These are phyloP conservation scores for Camelina sativa DNA, from an alignment of 345 rosid species.

Conservation along the genomic window DNA sequence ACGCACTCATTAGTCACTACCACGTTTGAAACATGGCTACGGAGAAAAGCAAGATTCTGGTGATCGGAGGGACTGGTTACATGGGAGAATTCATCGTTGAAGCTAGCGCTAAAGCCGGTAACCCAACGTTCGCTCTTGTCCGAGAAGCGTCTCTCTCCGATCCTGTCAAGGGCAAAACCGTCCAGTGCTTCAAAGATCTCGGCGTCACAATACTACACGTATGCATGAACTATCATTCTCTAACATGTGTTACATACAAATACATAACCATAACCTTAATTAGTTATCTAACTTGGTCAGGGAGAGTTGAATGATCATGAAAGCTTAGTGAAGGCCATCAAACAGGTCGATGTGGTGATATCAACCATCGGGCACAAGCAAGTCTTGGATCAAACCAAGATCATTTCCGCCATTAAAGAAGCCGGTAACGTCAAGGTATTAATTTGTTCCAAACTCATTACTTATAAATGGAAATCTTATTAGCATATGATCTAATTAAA, in stretches of 20 bases:
- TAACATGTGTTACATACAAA: background rate
- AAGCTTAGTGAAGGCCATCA: slow-evolving; percentile 46
- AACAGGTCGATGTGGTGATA: slow-evolving; percentile 49
- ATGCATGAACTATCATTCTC: background rate
- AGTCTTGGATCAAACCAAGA: slow-evolving; percentile 39
- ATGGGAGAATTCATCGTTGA: slow-evolving; percentile 40
- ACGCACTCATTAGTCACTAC: background rate
- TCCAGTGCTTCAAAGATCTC: slow-evolving; percentile 33
- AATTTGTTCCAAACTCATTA: background rate
- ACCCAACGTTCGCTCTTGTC: slow-evolving; percentile 45
- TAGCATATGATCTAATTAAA: too few species aligned
- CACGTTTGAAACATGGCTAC: slow-evolving; percentile 10
- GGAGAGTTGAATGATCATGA: slow-evolving; percentile 45
- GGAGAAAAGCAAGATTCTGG: slow-evolving; percentile 42
- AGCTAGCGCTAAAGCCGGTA: slow-evolving; percentile 39
- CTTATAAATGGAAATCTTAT: background rate
- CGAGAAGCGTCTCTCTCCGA: slow-evolving; percentile 37
- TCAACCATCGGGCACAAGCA: slow-evolving; percentile 33
- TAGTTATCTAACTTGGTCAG: slow-evolving; percentile 11
- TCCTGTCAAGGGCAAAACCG: slow-evolving; percentile 37
- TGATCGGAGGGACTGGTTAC: slow-evolving; percentile 50
- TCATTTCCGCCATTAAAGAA: slow-evolving; percentile 51
- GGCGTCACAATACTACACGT: slow-evolving; percentile 40
- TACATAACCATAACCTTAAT: background rate
- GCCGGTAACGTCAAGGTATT: slow-evolving; percentile 46